phyloP scores from a whole-genome alignment of 2,329 filamentous ascomycete genomes.

The Talaromyces albobiverticillius region DNA sequence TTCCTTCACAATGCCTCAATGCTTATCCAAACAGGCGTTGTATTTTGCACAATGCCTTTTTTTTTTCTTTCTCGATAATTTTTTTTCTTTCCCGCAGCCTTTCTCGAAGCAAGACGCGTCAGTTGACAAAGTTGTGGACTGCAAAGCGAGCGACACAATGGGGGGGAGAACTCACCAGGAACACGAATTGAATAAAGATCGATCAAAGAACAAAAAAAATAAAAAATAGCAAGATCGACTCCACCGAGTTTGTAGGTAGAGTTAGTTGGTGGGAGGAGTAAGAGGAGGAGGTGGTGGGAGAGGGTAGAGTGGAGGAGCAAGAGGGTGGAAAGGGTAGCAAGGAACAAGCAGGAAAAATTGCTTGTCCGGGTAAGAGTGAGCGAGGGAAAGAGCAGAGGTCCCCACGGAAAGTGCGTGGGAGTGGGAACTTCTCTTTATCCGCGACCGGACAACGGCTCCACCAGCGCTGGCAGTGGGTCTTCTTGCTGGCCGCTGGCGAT shows the following conservation, averaged over 20 bases:
- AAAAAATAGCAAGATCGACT: slow-evolving; percentile 17
- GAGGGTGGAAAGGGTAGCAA: neutral
- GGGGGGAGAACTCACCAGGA: no score
- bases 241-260: slow-evolving; percentile 12
- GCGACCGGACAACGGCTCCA: slow-evolving; percentile 41
- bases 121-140: neutral
- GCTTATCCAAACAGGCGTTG: no score
- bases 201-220: slow-evolving; percentile 15
- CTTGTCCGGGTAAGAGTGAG: slow-evolving; percentile 21
- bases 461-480: slow-evolving; percentile 43
- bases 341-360: slow-evolving; percentile 23
- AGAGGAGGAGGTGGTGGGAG: neutral
- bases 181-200: neutral
- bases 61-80: neutral
- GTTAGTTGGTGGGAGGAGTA: neutral
- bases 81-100: neutral
- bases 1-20: neutral
- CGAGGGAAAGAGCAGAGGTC: slow-evolving; percentile 25
- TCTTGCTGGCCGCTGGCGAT: no score
- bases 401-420: slow-evolving; percentile 37
- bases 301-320: neutral
- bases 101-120: neutral
- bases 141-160: neutral
- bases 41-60: neutral
- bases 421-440: slow-evolving; percentile 41